Evolutionary conservation across 345 rosid species (phyloP).

Genomic region (Bruguiera sexangula): DNA sequence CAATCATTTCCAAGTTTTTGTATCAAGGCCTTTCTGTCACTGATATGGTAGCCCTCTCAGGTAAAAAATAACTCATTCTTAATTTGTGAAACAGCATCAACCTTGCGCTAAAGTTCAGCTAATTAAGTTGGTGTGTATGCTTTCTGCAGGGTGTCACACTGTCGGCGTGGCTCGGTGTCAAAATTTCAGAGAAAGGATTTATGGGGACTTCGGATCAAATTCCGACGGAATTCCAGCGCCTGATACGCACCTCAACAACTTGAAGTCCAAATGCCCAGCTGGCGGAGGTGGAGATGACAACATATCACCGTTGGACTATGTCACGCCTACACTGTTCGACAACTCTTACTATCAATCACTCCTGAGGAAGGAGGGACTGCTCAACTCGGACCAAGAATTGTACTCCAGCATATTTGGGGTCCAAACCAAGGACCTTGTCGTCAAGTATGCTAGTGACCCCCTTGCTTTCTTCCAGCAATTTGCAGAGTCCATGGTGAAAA

Average conservation of each 20-base stretch:
- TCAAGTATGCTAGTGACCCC: conserved; percentile 45
- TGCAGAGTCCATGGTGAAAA: conserved; percentile 67
- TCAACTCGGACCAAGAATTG: conserved; percentile 73
- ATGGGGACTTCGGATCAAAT: conserved; percentile 49
- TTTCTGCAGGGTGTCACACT: conserved; percentile 68
- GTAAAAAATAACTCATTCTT: conserved; percentile 22
- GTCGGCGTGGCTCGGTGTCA: conserved; percentile 80
- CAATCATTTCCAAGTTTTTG: conserved; percentile 51
- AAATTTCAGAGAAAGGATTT: conserved; percentile 61
- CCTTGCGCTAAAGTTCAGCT: too few relatives aligned
- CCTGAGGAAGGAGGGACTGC: conserved; percentile 53
- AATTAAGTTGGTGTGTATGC: too few relatives aligned
- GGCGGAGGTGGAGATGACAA: conserved; percentile 57
- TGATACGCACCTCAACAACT: conserved; percentile 30
- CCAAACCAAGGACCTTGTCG: conserved; percentile 51
- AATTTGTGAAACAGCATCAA: conserved; percentile 4
- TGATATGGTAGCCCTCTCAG: conserved; percentile 70
- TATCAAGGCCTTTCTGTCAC: conserved; percentile 66
- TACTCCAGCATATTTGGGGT: conserved; percentile 52
- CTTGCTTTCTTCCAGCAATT: conserved; percentile 68
- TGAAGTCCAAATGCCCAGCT: conserved; percentile 57
- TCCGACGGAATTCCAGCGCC: conserved; percentile 37
- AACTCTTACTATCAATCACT: conserved; percentile 57
- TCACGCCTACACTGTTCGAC: conserved; percentile 70
- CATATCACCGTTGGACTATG: conserved; percentile 62